phyloP scores from a whole-genome alignment of 1,139 yeast genomes.

The Nakaseomyces sp. region DNA sequence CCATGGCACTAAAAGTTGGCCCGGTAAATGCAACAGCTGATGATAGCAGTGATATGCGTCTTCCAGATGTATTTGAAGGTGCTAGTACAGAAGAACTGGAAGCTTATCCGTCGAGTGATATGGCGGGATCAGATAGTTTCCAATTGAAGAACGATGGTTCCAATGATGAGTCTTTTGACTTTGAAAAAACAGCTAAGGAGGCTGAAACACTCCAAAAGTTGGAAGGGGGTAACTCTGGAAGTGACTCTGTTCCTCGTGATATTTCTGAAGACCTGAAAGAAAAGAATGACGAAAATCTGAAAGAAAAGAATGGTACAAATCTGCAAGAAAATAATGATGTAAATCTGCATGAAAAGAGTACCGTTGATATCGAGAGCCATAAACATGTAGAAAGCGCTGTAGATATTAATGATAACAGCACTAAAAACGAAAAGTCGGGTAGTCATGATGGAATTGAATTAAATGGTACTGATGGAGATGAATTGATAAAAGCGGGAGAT shows the following conservation, averaged over 20 bases:
- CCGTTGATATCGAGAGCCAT: too few relatives aligned
- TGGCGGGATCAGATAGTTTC: constrained; percentile 1
- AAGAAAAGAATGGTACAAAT: too few relatives aligned
- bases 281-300: background rate
- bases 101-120: constrained; percentile 5
- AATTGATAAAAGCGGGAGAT: too few relatives aligned
- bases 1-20: constrained; percentile 29
- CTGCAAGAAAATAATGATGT: too few relatives aligned
- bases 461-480: too few relatives aligned
- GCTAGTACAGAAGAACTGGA: constrained; percentile 5
- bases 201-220: background rate
- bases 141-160: constrained; percentile 1
- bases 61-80: constrained; percentile 4
- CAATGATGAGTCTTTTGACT: constrained; percentile 4
- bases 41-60: constrained; percentile 3
- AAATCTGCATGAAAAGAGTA: too few relatives aligned
- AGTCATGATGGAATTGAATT: too few relatives aligned
- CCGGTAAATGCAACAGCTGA: constrained; percentile 24
- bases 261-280: background rate
- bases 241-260: background rate
- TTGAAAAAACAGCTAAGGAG: background rate
- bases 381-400: too few relatives aligned
- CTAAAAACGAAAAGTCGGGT: too few relatives aligned
- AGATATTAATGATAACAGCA: too few relatives aligned
- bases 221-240: background rate